Base-by-base conservation (phyloP, 768 basidiomycete genomes). In the Collybia sp. region DNA sequence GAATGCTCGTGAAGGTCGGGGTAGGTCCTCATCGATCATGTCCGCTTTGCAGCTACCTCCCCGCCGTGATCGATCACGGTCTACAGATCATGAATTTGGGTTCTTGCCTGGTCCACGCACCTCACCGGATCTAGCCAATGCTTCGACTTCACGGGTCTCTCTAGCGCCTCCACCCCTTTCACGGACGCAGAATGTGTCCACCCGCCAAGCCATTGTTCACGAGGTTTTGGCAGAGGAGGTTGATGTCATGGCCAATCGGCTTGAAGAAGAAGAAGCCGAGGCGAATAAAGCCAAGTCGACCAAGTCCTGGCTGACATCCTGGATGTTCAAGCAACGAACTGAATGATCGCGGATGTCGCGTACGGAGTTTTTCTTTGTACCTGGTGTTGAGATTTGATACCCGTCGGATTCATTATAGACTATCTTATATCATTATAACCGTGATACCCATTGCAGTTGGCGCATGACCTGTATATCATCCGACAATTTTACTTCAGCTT, bases 151-250 rank as follows among this genome's bases (percentile, higher is more conserved):
- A n/a, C 62, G 54, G n/a, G 33, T 70, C 43, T 70, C 75, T 6
- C 45, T 69, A 34, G 50, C 58, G 25, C 50, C 51, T 19, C 43
- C 50, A 8, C 53, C 55, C 25, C 57, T 58, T 33, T 50, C 58
- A 42, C 65, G 66, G 42, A 57, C 62, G 36, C 65, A 62, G 16
- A 76, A 71, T 48, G 64, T 84, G n/a, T 73, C 81, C 12, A 69
- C 80, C 3, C 75, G 76, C 8, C 73, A 82, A 49, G 86, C 84
- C 9, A 82, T 88, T 35, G 69, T 76, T 42, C 74, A 77, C 39
- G 86, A 88, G 53, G 78, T 85, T 35, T 69, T 86, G 34, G 83
- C 79, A 33, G 85, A 89, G 59, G 86, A 88, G 61, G 70, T 76
- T 48, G 67, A 76, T 12, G 83, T 76, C 4, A 64, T 77, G 19